Evolutionary conservation across 345 rosid genomes (phyloP).

Genomic region (Gossypium sturtianum): DNA sequence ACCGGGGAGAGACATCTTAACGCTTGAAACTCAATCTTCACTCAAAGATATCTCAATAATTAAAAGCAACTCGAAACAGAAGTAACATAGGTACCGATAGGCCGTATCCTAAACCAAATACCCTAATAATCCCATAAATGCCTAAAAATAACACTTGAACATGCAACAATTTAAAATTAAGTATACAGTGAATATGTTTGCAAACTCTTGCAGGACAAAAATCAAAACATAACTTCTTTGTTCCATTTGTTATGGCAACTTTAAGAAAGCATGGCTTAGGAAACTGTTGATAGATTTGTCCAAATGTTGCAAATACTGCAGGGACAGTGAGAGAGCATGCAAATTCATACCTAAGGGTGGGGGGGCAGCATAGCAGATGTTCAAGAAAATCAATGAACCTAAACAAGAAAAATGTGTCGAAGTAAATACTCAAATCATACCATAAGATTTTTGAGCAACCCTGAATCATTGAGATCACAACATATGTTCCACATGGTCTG

Average conservation of each 20-base stretch:
- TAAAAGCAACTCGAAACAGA: background rate
- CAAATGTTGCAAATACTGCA: background rate
- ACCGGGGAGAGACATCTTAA: background rate
- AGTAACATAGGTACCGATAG: background rate
- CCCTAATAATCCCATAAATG: background rate
- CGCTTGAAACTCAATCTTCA: background rate
- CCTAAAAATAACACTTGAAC: background rate
- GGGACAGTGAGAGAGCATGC: constrained; percentile 1
- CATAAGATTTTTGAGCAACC: constrained; percentile 74
- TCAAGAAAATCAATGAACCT: background rate
- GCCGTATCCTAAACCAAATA: background rate
- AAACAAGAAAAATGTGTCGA: constrained; percentile 8
- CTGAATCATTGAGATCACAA: constrained; percentile 75
- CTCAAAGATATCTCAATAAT: background rate
- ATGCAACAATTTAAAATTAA: background rate
- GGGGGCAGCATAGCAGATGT: background rate
- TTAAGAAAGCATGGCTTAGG: background rate
- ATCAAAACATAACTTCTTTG: background rate
- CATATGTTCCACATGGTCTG: constrained; percentile 78
- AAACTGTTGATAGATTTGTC: background rate
- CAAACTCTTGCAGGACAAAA: constrained; percentile 2
- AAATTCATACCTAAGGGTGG: background rate
- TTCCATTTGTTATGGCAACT: background rate
- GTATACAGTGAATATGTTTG: background rate
- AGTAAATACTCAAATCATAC: constrained; percentile 33